Evolutionary conservation across 805 yeast genomes (phyloP), one percentile per base, ranked within the genome.

Genomic region (Candida fluviatilis): DNA sequence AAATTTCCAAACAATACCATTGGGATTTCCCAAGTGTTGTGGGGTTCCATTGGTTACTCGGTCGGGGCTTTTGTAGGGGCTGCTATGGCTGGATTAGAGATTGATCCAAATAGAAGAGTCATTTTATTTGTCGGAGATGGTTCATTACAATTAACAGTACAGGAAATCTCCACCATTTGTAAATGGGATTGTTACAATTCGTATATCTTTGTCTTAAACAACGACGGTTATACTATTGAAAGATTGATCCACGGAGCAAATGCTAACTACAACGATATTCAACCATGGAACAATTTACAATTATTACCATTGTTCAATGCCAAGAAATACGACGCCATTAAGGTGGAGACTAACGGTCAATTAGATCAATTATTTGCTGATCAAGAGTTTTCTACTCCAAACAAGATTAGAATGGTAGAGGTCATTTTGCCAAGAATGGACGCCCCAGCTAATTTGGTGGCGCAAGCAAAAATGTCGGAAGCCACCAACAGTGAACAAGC

Each of bases 11-110:
- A 66, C 47, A 63, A 75, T 57, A 71, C 80, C 34, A 66, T 73
- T 47, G 86, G 86, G 59, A 80, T 82, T 43, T 80, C 87, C 38
- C 88, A 82, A 67, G 86, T 80, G 37, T 65, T 82, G 52, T 82
- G 85, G 84, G 88, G 88, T 51, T 80, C 87, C 34, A 81, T 82
- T 58, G 88, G 88, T 55, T 81, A 64, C 66, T 69, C 86, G 37
- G 76, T 79, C 41, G 86, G 86, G 58, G 78, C 85, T 31, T 66
- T 79, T 18, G 60, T 76, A 45, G 87, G 87, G 61, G 86, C 87
- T 36, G 77, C 77, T 33, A 74, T 79, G 64, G 86, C 85, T 19
- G 78, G 82, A 48, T 75, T 76, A 54, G 87, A 81, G 60, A 53
- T 77, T 40, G 77, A 78, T 54, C 79, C 78, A 47, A 56, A 57